Conservation (phyloP, 1,284 basidiomycete genomes). For the Rhodotorula sp. region DNA sequence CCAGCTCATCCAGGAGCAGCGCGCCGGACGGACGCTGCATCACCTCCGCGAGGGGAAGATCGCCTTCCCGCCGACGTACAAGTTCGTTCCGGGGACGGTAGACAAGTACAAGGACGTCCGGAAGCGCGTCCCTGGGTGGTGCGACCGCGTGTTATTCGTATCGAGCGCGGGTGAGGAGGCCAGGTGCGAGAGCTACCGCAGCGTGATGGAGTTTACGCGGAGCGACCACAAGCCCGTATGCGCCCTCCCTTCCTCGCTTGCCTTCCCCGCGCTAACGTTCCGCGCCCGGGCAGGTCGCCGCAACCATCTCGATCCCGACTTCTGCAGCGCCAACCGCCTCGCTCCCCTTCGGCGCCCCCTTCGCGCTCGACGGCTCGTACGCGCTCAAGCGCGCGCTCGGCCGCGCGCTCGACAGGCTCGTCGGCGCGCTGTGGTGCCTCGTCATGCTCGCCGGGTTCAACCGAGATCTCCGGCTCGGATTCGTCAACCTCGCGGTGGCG, state of each 20-base stretch:
- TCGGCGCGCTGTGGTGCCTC: conserved; percentile 74
- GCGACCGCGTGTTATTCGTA: conserved; percentile 86
- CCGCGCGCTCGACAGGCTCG: conserved; percentile 65
- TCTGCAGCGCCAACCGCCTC: background rate
- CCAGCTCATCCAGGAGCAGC: conserved; percentile 67
- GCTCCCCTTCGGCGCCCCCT: conserved; percentile 56
- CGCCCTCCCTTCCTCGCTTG: background rate
- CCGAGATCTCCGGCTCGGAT: conserved; percentile 51
- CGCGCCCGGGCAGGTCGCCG: conserved; percentile 65
- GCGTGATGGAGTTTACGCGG: conserved; percentile 23
- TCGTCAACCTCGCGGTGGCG: conserved; percentile 16
- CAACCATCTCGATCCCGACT: conserved; percentile 70
- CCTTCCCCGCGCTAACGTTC: background rate
- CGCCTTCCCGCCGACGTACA: conserved; percentile 85
- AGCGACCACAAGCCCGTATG: conserved; percentile 39
- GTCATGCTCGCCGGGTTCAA: conserved; percentile 74
- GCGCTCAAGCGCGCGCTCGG: conserved; percentile 65
- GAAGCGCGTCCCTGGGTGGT: conserved; percentile 87
- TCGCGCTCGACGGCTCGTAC: conserved; percentile 51
- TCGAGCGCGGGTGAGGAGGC: conserved; percentile 59
- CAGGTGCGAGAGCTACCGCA: conserved; percentile 22
- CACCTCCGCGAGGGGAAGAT: conserved; percentile 79
- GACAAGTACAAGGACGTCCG: conserved; percentile 64
- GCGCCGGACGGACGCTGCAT: conserved; percentile 58
- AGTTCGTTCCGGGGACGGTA: conserved; percentile 74